Evolutionary conservation across 108 stramenopile genomes (phyloP), one percentile per base, ranked within the genome.

Genomic region (Discostella pseudostelligera): DNA sequence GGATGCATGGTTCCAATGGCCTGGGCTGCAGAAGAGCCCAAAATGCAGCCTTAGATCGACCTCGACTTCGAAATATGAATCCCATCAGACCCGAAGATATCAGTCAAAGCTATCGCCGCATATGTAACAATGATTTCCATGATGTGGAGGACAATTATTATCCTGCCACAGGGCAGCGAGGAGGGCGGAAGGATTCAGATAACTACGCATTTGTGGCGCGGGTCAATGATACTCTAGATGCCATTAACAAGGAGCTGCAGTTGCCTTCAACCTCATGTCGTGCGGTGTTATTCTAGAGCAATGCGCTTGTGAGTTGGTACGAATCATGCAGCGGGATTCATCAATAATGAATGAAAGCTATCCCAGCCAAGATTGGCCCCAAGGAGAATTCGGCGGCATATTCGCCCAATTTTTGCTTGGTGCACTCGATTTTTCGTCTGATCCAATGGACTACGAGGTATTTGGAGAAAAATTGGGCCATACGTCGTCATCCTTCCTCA

Each of bases 121-220:
- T 76, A 20, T 79, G 73, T 44, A 39, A 64, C 2, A 56, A 64
- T 24, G 78, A 82, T 44, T 82, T 82, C 40, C 28, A 45, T 11
- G 81, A 60, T 43, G 73, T 82, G 20, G 55, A 45, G 10, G 78
- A 83, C 65, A 76, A 62, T 13, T 76, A 83, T 39, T 74, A 83
- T 35, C n/a, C n/a, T n/a, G 76, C 70, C 54, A 62, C 74, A 0
- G 78, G 80, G 46, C 78, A 83, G 56, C 64, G 59, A 24, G 28
- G 22, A n/a, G 59, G 37, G 14, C 16, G 37, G 1, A 26, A 24
- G 0, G 64, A 45, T 13, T 45, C 59, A 1, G 81, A 75, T 0
- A 48, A 74, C 21, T 82, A 79, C 39, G 14, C 28, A 12, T 49
- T 69, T 54, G 68, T 73, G 10, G 78, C 79, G 5, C 67, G 45